Evolutionary conservation across 345 rosid genomes (phyloP).

Genomic region (Salix caprea): DNA sequence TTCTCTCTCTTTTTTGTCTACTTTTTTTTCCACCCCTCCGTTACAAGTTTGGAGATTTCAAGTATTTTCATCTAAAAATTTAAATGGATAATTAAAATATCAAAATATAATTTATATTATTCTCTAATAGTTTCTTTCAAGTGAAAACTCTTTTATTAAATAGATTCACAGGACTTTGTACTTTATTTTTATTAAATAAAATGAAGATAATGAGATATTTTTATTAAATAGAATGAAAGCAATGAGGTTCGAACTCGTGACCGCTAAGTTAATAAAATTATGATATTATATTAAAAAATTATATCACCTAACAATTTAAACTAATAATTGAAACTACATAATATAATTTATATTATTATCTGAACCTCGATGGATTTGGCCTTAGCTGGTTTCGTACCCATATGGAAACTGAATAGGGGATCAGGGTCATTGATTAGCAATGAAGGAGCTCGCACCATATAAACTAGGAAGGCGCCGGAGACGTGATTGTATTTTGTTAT

Average conservation of each 20-base stretch:
- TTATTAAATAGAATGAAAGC: rapidly evolving
- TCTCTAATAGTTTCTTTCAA: rapidly evolving
- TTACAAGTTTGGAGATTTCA: too few relatives aligned
- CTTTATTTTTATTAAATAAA: too few relatives aligned
- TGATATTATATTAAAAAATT: rapidly evolving
- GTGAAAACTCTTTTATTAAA: rapidly evolving
- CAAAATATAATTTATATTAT: too few relatives aligned
- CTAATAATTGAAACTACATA: rapidly evolving
- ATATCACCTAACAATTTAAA: too few relatives aligned
- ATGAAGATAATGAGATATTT: too few relatives aligned
- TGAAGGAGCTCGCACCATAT: too few relatives aligned
- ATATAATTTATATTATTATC: too few relatives aligned
- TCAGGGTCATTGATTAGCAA: too few relatives aligned
- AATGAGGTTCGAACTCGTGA: rapidly evolving
- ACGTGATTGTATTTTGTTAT: too few relatives aligned
- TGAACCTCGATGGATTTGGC: not conserved
- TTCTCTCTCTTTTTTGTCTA: too few relatives aligned
- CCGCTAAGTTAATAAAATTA: rapidly evolving
- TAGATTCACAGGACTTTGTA: rapidly evolving
- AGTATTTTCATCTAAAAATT: not conserved
- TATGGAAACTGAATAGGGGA: not conserved
- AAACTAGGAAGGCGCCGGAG: too few relatives aligned
- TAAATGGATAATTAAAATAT: rapidly evolving
- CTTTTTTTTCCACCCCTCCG: not conserved
- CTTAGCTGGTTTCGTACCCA: not conserved